A percentile compares a stretch with the other conserved stretches of the same genome.
These are phyloP conservation scores for Beta lomatogona DNA, from an alignment of 179 eudicot species.

Conservation along the genomic window DNA sequence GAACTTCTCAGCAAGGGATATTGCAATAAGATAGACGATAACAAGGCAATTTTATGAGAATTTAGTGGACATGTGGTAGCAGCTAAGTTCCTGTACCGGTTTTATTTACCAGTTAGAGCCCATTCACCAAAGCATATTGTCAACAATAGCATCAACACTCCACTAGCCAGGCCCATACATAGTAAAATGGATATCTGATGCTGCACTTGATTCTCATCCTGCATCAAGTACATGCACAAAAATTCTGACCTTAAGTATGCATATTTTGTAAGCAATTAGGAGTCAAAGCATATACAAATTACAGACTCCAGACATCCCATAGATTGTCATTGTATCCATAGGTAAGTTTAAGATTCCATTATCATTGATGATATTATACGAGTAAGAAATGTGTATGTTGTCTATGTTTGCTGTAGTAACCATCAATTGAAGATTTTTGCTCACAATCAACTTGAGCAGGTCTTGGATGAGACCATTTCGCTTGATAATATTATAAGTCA, in stretches of 20 bases:
- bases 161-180: conserved; percentile 74
- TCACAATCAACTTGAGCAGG: no score
- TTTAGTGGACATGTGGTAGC: conserved; percentile 14
- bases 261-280: neutral
- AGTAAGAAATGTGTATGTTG: neutral
- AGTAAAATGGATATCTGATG: conserved; percentile 89
- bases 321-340: neutral
- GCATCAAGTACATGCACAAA: conserved; percentile 32
- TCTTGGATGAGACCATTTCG: no score
- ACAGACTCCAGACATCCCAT: neutral
- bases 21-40: neutral
- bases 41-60: neutral
- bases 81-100: conserved; percentile 29
- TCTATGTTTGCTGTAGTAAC: neutral
- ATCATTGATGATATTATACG: neutral
- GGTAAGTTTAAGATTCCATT: neutral
- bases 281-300: neutral
- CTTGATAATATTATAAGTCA: no score
- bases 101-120: conserved; percentile 77
- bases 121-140: conserved; percentile 63
- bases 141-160: conserved; percentile 62
- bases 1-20: neutral
- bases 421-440: neutral
- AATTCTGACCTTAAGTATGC: neutral
- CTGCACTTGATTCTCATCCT: conserved; percentile 86